A percentile compares a stretch with the other conserved stretches of the same genome.
Conservation (phyloP, 139 green algal species). For the Asterochloris sp. region DNA sequence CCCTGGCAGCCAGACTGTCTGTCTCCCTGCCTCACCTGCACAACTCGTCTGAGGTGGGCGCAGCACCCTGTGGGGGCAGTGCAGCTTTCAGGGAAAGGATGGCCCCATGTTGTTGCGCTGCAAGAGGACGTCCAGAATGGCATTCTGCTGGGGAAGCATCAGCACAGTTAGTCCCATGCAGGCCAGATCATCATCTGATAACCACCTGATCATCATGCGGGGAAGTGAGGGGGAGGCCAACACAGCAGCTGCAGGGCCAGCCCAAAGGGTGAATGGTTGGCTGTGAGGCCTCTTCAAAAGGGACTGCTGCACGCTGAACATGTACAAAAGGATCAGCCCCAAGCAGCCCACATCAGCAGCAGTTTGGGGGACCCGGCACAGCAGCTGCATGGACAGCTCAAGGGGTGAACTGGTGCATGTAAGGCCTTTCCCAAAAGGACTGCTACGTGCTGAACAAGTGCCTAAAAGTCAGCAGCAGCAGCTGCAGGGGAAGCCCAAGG, state of each 20-base stretch:
- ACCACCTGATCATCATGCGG: not conserved
- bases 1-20: too few relatives aligned
- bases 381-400: too few relatives aligned
- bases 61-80: slow-evolving; percentile 59
- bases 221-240: not conserved
- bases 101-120: slow-evolving; percentile 26
- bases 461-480: not conserved
- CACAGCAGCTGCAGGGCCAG: not conserved
- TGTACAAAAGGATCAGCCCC: too few relatives aligned
- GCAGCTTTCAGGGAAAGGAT: slow-evolving; percentile 66
- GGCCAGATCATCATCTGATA: not conserved
- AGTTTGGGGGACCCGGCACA: too few relatives aligned
- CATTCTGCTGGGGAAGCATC: not conserved
- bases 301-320: too few relatives aligned
- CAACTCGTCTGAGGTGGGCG: slow-evolving; percentile 45
- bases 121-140: not conserved
- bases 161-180: not conserved
- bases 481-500: not conserved
- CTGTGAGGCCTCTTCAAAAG: too few relatives aligned
- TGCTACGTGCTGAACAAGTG: not conserved
- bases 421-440: not conserved
- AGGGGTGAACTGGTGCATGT: too few relatives aligned
- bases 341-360: too few relatives aligned
- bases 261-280: too few relatives aligned
- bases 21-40: not conserved